Conservation (phyloP, 441 rosid genomes). For the Manihot esculenta region DNA sequence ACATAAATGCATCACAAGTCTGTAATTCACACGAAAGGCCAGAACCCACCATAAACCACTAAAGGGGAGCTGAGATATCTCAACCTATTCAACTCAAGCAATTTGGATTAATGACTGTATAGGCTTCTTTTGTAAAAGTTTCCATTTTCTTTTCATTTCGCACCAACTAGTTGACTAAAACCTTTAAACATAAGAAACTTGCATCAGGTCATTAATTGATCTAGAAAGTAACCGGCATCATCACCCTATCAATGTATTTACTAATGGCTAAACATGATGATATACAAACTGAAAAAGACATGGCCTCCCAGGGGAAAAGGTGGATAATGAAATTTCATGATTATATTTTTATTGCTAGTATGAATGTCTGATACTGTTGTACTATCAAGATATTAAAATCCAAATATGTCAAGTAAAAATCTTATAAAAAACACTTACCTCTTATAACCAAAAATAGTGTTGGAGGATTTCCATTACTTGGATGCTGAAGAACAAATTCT, state of each 20-base stretch:
- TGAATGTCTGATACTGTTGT: neutral
- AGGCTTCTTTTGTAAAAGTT: neutral
- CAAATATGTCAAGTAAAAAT: neutral
- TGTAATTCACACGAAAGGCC: too few relatives aligned
- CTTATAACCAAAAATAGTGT: slow-evolving; percentile 86
- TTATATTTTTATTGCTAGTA: too few relatives aligned
- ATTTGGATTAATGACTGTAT: neutral
- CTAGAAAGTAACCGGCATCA: neutral
- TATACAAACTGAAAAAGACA: too few relatives aligned
- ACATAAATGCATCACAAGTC: neutral
- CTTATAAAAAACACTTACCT: slow-evolving; percentile 41
- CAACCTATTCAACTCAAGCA: neutral
- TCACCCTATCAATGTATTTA: neutral
- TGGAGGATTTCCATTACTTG: slow-evolving; percentile 96
- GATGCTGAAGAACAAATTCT: slow-evolving; percentile 86
- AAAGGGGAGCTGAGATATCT: neutral
- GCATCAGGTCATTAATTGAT: slow-evolving; percentile 8
- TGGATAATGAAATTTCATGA: too few relatives aligned
- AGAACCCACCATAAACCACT: slow-evolving; percentile 2
- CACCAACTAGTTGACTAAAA: neutral
- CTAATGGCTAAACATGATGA: neutral
- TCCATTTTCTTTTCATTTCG: neutral
- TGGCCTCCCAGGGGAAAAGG: neutral
- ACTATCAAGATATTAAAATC: slow-evolving; percentile 6
- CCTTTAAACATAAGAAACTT: slow-evolving; percentile 8